A percentile compares a stretch with the other conserved stretches of the same genome.
phyloP scores from a whole-genome alignment of 345 rosid species.

The Murraya koenigii region DNA sequence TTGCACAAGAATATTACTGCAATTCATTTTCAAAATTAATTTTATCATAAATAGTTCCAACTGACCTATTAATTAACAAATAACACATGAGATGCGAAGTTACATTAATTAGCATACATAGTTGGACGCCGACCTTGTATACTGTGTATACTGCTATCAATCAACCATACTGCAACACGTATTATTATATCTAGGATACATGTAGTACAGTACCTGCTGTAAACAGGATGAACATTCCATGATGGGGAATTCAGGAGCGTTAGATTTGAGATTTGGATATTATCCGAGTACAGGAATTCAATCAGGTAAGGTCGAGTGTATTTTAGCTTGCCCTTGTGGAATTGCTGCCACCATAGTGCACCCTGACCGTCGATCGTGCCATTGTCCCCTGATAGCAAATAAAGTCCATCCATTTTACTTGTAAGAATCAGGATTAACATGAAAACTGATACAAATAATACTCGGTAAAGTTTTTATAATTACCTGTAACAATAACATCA shows the following conservation, averaged over 20 bases:
- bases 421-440: background rate
- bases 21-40: background rate
- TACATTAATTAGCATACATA: no score
- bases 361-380: conserved; percentile 95
- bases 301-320: conserved; percentile 87
- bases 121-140: no score
- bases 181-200: background rate
- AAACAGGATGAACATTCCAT: conserved; percentile 93
- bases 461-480: background rate
- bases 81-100: no score
- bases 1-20: conserved; percentile 72
- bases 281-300: conserved; percentile 68
- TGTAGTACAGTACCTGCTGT: conserved; percentile 62
- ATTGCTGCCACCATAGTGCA: conserved; percentile 86
- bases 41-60: no score
- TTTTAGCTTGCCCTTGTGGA: conserved; percentile 71
- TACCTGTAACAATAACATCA: conserved; percentile 82
- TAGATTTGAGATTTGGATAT: conserved; percentile 74
- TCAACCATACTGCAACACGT: background rate
- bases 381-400: conserved; percentile 48
- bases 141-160: no score
- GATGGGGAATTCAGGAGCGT: conserved; percentile 84
- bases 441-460: background rate
- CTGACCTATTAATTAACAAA: no score
- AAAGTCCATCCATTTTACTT: background rate